A percentile compares a stretch with the other conserved stretches of the same genome.
phyloP scores from a whole-genome alignment of 2,329 filamentous ascomycete species.

The Aureobasidium melanogenum region DNA sequence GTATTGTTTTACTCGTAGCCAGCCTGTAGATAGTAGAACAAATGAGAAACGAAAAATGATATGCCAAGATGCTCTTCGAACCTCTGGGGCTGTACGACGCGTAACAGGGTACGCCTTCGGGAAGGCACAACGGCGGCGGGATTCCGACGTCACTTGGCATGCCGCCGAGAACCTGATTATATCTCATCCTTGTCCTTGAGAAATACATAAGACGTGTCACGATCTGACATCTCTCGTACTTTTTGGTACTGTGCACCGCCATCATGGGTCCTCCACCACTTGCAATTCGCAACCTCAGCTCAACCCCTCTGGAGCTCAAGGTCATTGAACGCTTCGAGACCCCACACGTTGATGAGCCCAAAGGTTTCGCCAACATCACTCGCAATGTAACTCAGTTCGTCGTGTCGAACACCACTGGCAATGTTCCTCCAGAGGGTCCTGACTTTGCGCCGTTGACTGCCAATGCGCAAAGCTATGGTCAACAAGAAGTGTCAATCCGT shows the following conservation, averaged over 20 bases:
- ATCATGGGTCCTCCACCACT: slow-evolving; percentile 32
- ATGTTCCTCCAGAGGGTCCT: slow-evolving; percentile 25
- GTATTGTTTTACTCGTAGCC: neutral
- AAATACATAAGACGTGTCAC: neutral
- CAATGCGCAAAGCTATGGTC: slow-evolving; percentile 52
- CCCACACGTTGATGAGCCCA: slow-evolving; percentile 36
- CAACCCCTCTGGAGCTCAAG: slow-evolving; percentile 62
- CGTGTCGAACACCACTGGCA: slow-evolving; percentile 27
- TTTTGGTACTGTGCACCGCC: neutral
- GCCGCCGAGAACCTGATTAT: neutral
- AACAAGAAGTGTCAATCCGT: slow-evolving; percentile 53
- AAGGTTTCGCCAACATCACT: slow-evolving; percentile 25
- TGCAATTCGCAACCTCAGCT: slow-evolving; percentile 74
- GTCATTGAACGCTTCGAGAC: slow-evolving; percentile 64
- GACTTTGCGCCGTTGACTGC: slow-evolving; percentile 30
- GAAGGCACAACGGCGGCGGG: neutral
- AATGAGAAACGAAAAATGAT: neutral
- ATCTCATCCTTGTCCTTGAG: neutral
- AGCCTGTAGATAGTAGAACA: neutral
- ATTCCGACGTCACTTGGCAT: neutral
- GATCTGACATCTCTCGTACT: neutral
- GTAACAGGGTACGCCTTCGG: neutral
- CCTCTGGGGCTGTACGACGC: neutral
- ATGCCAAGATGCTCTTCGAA: neutral
- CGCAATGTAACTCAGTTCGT: slow-evolving; percentile 39